Conservation (phyloP, 176 grass and related monocot genomes). For the Secale cereale region DNA sequence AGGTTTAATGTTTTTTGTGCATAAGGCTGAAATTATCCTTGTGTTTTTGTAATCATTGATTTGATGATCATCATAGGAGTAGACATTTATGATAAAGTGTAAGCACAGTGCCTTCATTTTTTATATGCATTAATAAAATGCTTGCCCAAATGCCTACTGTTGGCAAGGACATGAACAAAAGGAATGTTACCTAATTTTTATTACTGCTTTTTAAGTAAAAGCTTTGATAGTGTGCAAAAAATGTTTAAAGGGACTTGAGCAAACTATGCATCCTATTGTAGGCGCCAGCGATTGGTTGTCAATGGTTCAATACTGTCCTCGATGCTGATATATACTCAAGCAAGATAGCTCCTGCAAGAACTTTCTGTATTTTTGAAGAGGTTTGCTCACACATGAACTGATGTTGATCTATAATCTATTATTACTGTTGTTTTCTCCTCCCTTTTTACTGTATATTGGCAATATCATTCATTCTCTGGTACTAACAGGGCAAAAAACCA, state of each 20-base stretch:
- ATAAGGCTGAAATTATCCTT: neutral
- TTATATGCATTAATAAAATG: slow-evolving; percentile 4
- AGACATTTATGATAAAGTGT: neutral
- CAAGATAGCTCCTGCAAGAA: slow-evolving; percentile 81
- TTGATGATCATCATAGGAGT: neutral
- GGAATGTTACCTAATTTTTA: neutral
- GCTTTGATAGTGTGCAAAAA: neutral
- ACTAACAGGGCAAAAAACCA: neutral
- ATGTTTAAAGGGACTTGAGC: slow-evolving; percentile 7
- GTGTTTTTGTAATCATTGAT: neutral
- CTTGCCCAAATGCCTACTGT: neutral
- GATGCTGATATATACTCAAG: slow-evolving; percentile 57
- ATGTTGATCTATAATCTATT: slow-evolving; percentile 12
- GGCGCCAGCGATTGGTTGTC: slow-evolving; percentile 64
- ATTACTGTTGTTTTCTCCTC: neutral
- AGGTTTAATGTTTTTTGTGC: slow-evolving; percentile 9
- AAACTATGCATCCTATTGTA: slow-evolving; percentile 34
- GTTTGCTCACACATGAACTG: slow-evolving; percentile 33
- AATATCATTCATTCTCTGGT: neutral
- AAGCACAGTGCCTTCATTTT: neutral
- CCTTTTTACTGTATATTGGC: neutral
- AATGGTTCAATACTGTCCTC: slow-evolving; percentile 70
- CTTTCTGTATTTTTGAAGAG: slow-evolving; percentile 95
- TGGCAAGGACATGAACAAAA: neutral
- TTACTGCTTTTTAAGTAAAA: neutral